A percentile compares a stretch with the other conserved stretches of the same genome.
Evolutionary conservation across 2,329 filamentous ascomycete species (phyloP).

Genomic region (Ustilaginoidea virens): DNA sequence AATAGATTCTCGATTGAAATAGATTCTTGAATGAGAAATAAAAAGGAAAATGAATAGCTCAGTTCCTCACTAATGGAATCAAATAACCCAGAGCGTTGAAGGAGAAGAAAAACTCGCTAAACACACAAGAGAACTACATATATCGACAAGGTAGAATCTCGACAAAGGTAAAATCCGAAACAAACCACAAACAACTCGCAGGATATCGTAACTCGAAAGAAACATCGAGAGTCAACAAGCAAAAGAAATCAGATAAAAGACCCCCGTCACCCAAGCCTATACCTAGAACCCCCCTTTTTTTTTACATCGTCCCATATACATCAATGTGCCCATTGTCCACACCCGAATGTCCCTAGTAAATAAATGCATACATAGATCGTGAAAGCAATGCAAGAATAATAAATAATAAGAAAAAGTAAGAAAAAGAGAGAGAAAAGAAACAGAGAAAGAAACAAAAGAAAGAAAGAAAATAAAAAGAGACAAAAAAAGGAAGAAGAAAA

Average conservation of each 20-base stretch:
- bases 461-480: too few species aligned
- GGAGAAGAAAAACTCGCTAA: not conserved
- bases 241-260: too few species aligned
- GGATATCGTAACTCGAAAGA: slow-evolving; percentile 2
- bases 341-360: not conserved
- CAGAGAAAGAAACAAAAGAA: too few species aligned
- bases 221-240: too few species aligned
- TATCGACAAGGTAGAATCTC: too few species aligned
- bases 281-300: not conserved
- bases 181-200: not conserved
- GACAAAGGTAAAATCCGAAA: not conserved
- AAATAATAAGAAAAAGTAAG: not conserved
- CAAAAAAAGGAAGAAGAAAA: not conserved
- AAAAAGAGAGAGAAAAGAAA: not conserved
- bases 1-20: too few species aligned
- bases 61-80: too few species aligned
- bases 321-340: not conserved
- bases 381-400: not conserved
- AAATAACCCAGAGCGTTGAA: too few species aligned
- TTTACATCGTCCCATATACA: not conserved
- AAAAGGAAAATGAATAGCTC: too few species aligned
- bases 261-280: too few species aligned
- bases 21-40: too few species aligned
- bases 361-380: not conserved
- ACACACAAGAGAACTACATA: not conserved